Evolutionary conservation across 495 filamentous ascomycete species (phyloP).

Genomic region (Hypoxylon subgilvum): DNA sequence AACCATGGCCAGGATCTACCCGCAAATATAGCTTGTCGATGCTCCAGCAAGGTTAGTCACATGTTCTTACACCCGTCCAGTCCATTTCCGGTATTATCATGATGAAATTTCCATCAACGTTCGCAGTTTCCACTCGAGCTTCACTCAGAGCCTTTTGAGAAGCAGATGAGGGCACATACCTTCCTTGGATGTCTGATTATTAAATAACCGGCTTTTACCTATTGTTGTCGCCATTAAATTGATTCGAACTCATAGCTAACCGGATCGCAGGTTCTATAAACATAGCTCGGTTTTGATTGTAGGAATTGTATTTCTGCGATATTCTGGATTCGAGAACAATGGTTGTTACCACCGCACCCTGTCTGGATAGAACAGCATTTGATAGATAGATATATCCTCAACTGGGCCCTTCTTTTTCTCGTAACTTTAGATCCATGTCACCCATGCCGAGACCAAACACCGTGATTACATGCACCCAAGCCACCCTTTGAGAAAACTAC

Average conservation of each 20-base stretch:
- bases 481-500: too few relatives aligned
- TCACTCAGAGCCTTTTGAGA: constrained; percentile 62
- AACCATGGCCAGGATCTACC: constrained; percentile 3
- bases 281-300: neutral
- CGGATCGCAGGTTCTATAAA: neutral
- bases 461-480: too few relatives aligned
- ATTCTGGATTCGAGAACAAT: too few relatives aligned
- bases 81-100: constrained; percentile 40
- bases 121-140: constrained; percentile 74
- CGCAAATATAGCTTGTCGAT: neutral
- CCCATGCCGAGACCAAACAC: too few relatives aligned
- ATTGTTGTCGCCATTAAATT: too few relatives aligned
- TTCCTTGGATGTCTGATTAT: constrained; percentile 73
- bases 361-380: too few relatives aligned
- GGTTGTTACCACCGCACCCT: too few relatives aligned
- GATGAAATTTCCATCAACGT: constrained; percentile 66
- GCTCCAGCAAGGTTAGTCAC: constrained; percentile 22
- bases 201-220: constrained; percentile 11
- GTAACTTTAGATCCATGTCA: neutral
- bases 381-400: too few relatives aligned
- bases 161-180: constrained; percentile 60
- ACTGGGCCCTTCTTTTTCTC: too few relatives aligned
- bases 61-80: constrained; percentile 21
- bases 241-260: too few relatives aligned
- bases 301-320: too few relatives aligned